Base-by-base conservation (phyloP, 352 stramenopile genomes). In the Phytophthora hybrid region DNA sequence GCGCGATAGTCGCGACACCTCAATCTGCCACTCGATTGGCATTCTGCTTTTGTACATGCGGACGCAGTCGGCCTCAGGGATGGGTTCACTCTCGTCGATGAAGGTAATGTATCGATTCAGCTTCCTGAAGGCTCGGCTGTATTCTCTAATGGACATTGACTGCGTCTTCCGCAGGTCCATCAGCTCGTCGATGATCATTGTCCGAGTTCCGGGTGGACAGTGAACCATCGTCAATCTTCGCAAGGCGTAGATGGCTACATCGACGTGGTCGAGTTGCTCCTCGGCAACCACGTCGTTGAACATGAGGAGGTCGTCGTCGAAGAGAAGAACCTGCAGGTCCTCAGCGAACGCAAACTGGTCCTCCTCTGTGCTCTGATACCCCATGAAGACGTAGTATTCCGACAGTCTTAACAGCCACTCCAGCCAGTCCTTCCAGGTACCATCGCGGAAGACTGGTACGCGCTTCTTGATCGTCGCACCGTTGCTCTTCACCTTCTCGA, bases 211-310 rank as follows among this genome's bases (percentile, higher is more conserved):
- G 11, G 19, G 16, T 39, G 55, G 55, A 16, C 55, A 61, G 34
- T 61, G 29, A 29, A 29, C 49, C 55, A 61, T 49, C 34, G 55
- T 49, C 18, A 61, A 32, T 49, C 32, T 18, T n/a, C 55, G 44
- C 31, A 49, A n/a, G 19, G 16, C 55, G n/a, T 49, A 49, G 34
- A 61, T 61, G 55, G 55, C 55, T 51, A 61, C 32, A n/a, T 61
- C 34, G 3, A 23, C 6, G 32, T 51, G 31, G 16, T 51, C 32
- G 7, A 29, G 55, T 13, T 29, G 32, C 34, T 49, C 55, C n/a
- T 61, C 55, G 16, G 32, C 32, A n/a, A 52, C 55, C 4, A 61
- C 4, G 32, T 47, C 31, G 55, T 49, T 61, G 13, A 61, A 61
- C 31, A 61, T 51, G 1, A 61, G 31, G 16, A 61, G 34, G 32